These are phyloP conservation scores for Silene conica DNA, from an alignment of 148 eudicot genomes.

Conservation along the genomic window DNA sequence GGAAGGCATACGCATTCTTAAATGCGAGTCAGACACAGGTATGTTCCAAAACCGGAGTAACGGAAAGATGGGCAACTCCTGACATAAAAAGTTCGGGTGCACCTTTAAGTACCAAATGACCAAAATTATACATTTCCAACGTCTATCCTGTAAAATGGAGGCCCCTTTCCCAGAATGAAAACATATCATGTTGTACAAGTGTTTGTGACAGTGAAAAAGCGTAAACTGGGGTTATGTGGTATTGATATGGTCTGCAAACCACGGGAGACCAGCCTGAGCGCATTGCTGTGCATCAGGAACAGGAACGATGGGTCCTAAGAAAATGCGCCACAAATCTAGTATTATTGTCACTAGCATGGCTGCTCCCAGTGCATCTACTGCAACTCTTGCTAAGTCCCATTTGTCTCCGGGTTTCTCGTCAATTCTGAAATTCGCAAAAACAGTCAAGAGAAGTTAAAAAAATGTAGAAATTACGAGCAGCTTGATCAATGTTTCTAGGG, in stretches of 20 bases:
- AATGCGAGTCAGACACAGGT: too few species aligned
- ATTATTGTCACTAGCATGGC: slow-evolving; percentile 95
- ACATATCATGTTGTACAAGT: slow-evolving; percentile 15
- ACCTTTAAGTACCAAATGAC: not conserved
- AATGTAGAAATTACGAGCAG: not conserved
- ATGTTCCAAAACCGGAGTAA: too few species aligned
- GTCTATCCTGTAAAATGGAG: slow-evolving; percentile 1
- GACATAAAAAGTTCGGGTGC: not conserved
- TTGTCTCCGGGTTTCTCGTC: slow-evolving; percentile 73
- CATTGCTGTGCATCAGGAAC: slow-evolving; percentile 61
- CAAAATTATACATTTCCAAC: slow-evolving; percentile 6
- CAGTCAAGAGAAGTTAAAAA: not conserved
- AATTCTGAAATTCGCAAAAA: slow-evolving; percentile 37
- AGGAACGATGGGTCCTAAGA: slow-evolving; percentile 75
- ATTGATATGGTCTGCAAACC: slow-evolving; percentile 53
- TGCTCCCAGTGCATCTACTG: slow-evolving; percentile 88
- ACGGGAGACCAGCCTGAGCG: slow-evolving; percentile 64
- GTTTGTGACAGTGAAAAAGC: not conserved
- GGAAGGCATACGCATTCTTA: too few species aligned
- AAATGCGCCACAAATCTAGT: slow-evolving; percentile 93
- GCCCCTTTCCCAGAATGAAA: not conserved
- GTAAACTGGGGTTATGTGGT: slow-evolving; percentile 12
- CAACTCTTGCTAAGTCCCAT: slow-evolving; percentile 84
- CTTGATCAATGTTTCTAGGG: not conserved
- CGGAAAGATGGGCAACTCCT: too few species aligned